Evolutionary conservation across 2,329 filamentous ascomycete genomes (phyloP).

Genomic region (Aspergillus calidoustus): DNA sequence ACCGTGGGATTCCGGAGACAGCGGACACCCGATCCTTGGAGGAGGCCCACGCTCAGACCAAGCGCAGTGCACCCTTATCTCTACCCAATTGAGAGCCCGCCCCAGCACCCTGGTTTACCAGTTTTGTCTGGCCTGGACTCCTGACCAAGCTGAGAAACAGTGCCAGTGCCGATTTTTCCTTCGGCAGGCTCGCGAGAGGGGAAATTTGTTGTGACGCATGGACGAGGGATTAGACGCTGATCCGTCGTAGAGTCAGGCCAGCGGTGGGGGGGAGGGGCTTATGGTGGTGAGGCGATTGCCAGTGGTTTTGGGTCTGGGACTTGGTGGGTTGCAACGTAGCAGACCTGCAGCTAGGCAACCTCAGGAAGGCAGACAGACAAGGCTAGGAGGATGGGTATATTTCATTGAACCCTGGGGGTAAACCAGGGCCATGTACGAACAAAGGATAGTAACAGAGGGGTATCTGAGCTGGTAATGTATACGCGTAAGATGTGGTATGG

Average conservation of each 20-base stretch:
- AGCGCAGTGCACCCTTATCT: constrained; percentile 15
- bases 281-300: background rate
- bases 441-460: background rate
- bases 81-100: constrained; percentile 15
- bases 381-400: background rate
- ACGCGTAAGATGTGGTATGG: background rate
- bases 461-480: no score
- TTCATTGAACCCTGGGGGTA: background rate
- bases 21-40: no score
- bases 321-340: background rate
- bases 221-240: background rate
- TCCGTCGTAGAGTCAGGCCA: background rate
- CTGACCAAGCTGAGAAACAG: background rate
- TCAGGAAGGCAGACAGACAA: background rate
- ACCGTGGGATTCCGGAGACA: background rate
- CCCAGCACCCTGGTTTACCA: background rate
- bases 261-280: no score
- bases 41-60: background rate
- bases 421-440: background rate
- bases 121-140: background rate
- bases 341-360: background rate
- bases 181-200: constrained; percentile 2
- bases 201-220: background rate
- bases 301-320: background rate
- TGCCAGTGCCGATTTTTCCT: background rate